Percentiles rank a stretch among this genome's conserved stretches.
phyloP scores from a whole-genome alignment of 2,329 filamentous ascomycete species.

The Boeremia lycopersici region DNA sequence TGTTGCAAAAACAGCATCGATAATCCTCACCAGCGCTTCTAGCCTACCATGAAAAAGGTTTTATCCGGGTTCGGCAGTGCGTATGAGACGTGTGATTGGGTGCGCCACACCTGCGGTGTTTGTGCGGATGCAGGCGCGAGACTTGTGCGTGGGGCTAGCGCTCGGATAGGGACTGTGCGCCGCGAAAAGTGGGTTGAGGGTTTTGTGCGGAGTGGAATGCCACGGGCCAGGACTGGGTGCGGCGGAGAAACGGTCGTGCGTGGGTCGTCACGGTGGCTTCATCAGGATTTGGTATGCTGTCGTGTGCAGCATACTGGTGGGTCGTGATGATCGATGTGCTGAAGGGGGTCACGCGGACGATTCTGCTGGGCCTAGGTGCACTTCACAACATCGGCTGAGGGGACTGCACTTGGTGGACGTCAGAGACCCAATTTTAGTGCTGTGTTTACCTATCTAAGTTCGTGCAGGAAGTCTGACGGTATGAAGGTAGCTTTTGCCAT shows the following conservation, averaged over 20 bases:
- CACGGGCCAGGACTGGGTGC: neutral
- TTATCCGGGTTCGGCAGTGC: neutral
- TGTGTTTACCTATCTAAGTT: too few species aligned
- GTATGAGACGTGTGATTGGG: neutral
- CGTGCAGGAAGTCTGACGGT: too few species aligned
- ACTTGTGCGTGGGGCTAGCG: slow-evolving; percentile 10
- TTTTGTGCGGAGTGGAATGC: slow-evolving; percentile 13
- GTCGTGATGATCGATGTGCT: too few species aligned
- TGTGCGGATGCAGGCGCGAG: slow-evolving; percentile 10
- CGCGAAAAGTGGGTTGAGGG: slow-evolving; percentile 1
- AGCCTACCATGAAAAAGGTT: neutral
- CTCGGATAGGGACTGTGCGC: slow-evolving; percentile 1
- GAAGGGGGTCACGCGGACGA: too few species aligned
- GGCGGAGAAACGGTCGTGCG: neutral
- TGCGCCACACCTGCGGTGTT: neutral
- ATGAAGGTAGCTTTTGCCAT: too few species aligned
- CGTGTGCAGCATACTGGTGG: too few species aligned
- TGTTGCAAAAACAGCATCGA: neutral
- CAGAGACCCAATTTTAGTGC: too few species aligned
- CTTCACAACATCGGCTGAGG: too few species aligned
- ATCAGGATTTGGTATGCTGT: too few species aligned
- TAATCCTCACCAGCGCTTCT: neutral
- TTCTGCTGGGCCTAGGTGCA: too few species aligned
- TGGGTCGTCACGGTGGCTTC: too few species aligned
- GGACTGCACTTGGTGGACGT: too few species aligned